phyloP scores from a whole-genome alignment of 2,329 filamentous ascomycete species.

The Tolypocladium nubicola region DNA sequence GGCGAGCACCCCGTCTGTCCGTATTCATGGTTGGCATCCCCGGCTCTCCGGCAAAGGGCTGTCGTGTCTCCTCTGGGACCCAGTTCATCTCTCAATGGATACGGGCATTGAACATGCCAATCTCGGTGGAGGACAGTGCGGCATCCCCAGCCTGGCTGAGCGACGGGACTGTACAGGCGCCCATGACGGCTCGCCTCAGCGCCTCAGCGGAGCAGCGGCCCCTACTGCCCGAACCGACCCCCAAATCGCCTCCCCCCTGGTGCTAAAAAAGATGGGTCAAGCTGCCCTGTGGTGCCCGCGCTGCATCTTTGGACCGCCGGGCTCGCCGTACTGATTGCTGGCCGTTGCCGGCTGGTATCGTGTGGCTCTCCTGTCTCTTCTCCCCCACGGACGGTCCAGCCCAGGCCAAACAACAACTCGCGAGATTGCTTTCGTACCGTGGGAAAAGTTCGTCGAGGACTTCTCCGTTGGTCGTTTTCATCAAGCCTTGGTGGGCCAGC shows the following conservation, averaged over 20 bases:
- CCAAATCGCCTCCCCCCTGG: neutral
- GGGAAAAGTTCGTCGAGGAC: slow-evolving; percentile 12
- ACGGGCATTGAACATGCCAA: no score
- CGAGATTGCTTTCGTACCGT: slow-evolving; percentile 12
- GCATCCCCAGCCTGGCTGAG: neutral
- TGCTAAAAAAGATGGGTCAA: neutral
- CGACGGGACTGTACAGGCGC: neutral
- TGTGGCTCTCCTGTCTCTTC: slow-evolving; percentile 1
- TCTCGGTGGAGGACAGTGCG: neutral
- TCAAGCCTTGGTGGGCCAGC: slow-evolving; percentile 19
- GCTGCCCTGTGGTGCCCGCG: neutral
- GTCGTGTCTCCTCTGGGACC: neutral
- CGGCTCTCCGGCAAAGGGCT: neutral
- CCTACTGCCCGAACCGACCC: neutral
- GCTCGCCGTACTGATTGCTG: slow-evolving; percentile 1
- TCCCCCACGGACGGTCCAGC: neutral
- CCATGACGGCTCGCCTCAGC: neutral
- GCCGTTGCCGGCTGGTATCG: neutral
- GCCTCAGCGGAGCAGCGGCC: neutral
- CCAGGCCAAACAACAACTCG: neutral
- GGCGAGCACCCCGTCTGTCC: neutral
- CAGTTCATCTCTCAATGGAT: neutral
- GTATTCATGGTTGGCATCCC: neutral
- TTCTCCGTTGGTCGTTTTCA: slow-evolving; percentile 6
- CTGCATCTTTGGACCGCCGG: slow-evolving; percentile 2